These are phyloP conservation scores for Huntiella savannae DNA, from an alignment of 2,329 filamentous ascomycete species.

Conservation along the genomic window DNA sequence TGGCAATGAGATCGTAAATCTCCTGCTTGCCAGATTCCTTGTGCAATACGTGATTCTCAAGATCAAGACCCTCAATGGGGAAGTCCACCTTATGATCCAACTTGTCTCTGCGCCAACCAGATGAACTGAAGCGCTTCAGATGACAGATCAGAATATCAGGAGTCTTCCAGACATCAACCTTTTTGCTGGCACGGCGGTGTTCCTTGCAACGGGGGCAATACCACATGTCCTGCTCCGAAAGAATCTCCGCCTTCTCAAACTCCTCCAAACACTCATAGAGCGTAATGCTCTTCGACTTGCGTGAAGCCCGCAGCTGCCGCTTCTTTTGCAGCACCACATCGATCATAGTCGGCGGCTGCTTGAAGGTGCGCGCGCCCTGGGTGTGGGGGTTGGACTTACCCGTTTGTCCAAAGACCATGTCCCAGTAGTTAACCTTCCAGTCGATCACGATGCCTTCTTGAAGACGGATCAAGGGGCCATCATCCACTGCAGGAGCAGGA, in stretches of 20 bases:
- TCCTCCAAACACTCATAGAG: conserved; percentile 85
- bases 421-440: conserved; percentile 54
- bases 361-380: conserved; percentile 42
- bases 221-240: conserved; percentile 94
- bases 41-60: conserved; percentile 60
- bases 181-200: conserved; percentile 80
- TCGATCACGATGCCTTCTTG: conserved; percentile 77
- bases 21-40: conserved; percentile 65
- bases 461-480: conserved; percentile 52
- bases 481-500: conserved; percentile 22
- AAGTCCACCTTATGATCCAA: conserved; percentile 83
- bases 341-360: conserved; percentile 30
- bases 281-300: conserved; percentile 44
- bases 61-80: conserved; percentile 69
- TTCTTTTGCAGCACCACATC: conserved; percentile 46
- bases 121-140: conserved; percentile 84
- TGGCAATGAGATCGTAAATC: conserved; percentile 82
- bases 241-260: conserved; percentile 80
- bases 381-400: conserved; percentile 23
- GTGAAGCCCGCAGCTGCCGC: conserved; percentile 42
- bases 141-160: conserved; percentile 92
- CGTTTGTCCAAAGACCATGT: conserved; percentile 45
- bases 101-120: conserved; percentile 69
- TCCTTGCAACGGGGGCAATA: conserved; percentile 95
- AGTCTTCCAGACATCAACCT: conserved; percentile 90